Evolutionary conservation across 495 filamentous ascomycete species (phyloP).

Genomic region (Penicillium goetzii): DNA sequence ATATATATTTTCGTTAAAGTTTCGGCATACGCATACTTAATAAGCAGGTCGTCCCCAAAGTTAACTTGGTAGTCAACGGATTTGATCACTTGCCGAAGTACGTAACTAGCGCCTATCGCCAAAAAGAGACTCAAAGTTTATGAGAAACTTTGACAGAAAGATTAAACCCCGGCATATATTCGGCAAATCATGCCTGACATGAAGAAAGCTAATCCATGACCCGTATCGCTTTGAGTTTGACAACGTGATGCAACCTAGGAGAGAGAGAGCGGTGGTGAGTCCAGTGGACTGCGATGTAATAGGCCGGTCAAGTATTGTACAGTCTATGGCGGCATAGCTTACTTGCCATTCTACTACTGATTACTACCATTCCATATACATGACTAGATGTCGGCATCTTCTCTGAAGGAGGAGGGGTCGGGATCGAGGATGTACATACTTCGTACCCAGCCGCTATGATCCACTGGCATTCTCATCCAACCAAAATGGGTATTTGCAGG

Average conservation of each 20-base stretch:
- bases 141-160: background rate
- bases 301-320: background rate
- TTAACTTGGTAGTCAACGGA: background rate
- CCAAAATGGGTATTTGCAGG: background rate
- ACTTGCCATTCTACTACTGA: no score
- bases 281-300: background rate
- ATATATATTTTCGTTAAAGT: background rate
- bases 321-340: no score
- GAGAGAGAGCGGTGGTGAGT: background rate
- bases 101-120: background rate
- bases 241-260: background rate
- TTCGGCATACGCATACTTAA: background rate
- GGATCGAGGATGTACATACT: background rate
- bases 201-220: background rate
- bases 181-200: slow-evolving; percentile 5
- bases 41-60: background rate
- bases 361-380: no score
- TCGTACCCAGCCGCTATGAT: background rate
- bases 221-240: background rate
- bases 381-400: background rate
- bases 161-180: background rate
- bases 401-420: background rate
- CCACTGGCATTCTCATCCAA: background rate
- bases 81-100: background rate
- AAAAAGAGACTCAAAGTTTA: slow-evolving; percentile 1